Conservation (phyloP, 139 green algal genomes). For the Coccomyxa sp. region DNA sequence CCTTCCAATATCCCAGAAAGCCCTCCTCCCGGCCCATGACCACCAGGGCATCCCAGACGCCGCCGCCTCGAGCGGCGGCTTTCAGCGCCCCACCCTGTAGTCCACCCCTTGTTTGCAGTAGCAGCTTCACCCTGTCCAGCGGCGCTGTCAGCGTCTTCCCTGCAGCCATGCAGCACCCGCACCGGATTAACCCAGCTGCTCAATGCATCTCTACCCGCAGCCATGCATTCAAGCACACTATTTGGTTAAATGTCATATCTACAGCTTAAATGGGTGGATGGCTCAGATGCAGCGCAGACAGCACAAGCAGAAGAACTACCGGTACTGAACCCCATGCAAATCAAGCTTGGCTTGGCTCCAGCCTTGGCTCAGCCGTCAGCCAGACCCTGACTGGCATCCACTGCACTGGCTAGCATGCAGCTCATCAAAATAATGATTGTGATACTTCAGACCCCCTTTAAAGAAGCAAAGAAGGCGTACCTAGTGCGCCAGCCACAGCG, state of each 20-base stretch:
- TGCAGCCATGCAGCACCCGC: neutral
- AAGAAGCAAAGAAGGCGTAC: neutral
- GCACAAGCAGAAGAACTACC: too few relatives aligned
- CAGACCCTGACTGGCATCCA: too few relatives aligned
- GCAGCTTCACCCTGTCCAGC: slow-evolving; percentile 77
- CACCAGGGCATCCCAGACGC: slow-evolving; percentile 56
- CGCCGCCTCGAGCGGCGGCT: slow-evolving; percentile 42
- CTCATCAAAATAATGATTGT: too few relatives aligned
- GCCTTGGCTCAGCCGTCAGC: too few relatives aligned
- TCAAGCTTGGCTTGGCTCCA: too few relatives aligned
- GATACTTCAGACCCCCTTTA: too few relatives aligned
- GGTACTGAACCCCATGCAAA: neutral
- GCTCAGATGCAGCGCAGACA: neutral
- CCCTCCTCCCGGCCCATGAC: slow-evolving; percentile 72
- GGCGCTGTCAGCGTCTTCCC: slow-evolving; percentile 72
- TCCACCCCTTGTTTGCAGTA: slow-evolving; percentile 57
- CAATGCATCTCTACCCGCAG: neutral
- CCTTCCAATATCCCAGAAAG: slow-evolving; percentile 78
- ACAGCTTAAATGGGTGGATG: neutral
- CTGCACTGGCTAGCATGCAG: too few relatives aligned
- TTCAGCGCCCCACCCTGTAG: slow-evolving; percentile 41
- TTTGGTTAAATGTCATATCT: neutral
- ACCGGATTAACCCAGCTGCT: neutral
- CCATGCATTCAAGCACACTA: neutral
- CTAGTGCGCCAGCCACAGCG: slow-evolving; percentile 68